Evolutionary conservation across 2,329 filamentous ascomycete species (phyloP).

Genomic region (Xylaria sp.): DNA sequence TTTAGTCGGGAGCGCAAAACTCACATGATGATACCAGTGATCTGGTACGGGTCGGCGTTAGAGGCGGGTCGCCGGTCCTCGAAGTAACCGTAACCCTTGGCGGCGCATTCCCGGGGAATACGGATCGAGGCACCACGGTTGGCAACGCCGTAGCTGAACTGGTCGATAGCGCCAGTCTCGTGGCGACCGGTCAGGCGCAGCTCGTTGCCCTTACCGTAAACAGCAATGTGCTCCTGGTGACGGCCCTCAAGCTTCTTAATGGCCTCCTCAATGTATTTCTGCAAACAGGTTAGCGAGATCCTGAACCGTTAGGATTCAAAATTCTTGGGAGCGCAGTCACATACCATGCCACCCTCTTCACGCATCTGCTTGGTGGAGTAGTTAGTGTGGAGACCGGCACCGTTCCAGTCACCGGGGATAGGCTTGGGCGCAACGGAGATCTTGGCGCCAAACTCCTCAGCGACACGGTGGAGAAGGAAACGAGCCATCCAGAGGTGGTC

Average conservation of each 20-base stretch:
- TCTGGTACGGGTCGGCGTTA: conserved; percentile 74
- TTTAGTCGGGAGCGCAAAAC: neutral
- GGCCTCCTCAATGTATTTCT: conserved; percentile 78
- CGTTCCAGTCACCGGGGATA: conserved; percentile 94
- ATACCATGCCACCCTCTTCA: conserved; percentile 74
- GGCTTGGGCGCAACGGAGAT: conserved; percentile 96
- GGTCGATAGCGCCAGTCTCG: conserved; percentile 90
- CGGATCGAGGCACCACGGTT: conserved; percentile 94
- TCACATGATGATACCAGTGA: conserved; percentile 69
- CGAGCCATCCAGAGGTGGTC: conserved; percentile 94
- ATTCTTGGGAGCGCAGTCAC: neutral
- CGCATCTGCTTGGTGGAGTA: conserved; percentile 89
- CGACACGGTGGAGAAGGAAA: conserved; percentile 83
- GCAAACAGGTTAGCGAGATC: conserved; percentile 1
- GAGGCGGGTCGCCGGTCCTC: conserved; percentile 79
- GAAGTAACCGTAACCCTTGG: conserved; percentile 92
- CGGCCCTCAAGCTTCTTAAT: conserved; percentile 78
- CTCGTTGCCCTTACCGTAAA: conserved; percentile 95
- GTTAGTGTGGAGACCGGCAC: conserved; percentile 75
- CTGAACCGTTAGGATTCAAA: neutral
- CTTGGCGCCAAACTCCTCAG: conserved; percentile 94
- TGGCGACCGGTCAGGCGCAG: conserved; percentile 86
- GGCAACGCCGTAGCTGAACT: conserved; percentile 90
- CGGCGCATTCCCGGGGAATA: conserved; percentile 78
- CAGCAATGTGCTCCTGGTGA: conserved; percentile 79